Conservation (phyloP, 805 yeast species). For the Teunomyces tritomae region DNA sequence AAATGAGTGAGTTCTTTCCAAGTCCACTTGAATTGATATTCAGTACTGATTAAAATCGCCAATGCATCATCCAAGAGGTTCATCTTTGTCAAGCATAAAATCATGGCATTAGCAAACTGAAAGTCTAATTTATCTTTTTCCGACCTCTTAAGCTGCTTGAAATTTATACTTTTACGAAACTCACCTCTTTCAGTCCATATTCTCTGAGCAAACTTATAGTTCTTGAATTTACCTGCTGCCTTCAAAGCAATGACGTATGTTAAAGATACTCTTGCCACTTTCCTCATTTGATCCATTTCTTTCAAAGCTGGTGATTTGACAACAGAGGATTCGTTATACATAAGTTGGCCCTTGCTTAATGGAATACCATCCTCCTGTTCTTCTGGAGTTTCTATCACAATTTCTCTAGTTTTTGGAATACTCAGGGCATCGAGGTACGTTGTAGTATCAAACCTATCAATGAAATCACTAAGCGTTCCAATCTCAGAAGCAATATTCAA, state of each 20-base stretch:
- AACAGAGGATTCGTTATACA: constrained; percentile 4
- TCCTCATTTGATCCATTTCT: constrained; percentile 3
- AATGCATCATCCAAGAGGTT: constrained; percentile 67
- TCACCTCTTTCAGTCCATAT: constrained; percentile 80
- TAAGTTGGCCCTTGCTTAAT: not conserved
- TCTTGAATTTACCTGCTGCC: constrained; percentile 59
- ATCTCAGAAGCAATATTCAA: constrained; percentile 44
- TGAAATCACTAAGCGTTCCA: constrained; percentile 34
- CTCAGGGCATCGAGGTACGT: constrained; percentile 28
- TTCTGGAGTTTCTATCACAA: not conserved
- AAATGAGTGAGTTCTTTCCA: constrained; percentile 34
- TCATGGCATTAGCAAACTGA: constrained; percentile 71
- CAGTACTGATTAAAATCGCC: constrained; percentile 63
- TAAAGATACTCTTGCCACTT: constrained; percentile 34
- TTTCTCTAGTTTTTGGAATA: constrained; percentile 12
- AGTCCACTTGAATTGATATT: constrained; percentile 69
- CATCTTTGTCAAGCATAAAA: constrained; percentile 53
- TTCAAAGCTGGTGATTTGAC: constrained; percentile 23
- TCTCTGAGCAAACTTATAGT: constrained; percentile 56
- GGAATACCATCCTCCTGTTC: not conserved
- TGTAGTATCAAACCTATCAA: constrained; percentile 27
- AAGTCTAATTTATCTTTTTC: constrained; percentile 52
- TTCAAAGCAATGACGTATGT: constrained; percentile 60
- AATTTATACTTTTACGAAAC: constrained; percentile 55
- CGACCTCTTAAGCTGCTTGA: constrained; percentile 37